These are phyloP conservation scores for Ustilago shanxiensis DNA, from an alignment of 1,284 basidiomycete genomes.

Conservation along the genomic window DNA sequence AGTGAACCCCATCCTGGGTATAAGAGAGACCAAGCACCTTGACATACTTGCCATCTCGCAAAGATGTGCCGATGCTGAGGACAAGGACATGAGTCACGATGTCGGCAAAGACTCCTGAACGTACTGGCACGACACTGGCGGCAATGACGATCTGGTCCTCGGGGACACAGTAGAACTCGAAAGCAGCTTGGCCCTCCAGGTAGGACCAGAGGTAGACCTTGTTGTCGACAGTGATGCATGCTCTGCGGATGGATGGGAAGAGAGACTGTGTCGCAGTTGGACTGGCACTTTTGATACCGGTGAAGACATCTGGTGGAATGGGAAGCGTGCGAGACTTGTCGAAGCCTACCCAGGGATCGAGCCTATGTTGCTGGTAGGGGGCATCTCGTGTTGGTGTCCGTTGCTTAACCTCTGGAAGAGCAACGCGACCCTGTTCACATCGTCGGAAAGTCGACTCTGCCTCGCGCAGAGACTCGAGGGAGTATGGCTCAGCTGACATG, in stretches of 20 bases:
- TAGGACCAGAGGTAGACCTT: conserved; percentile 98
- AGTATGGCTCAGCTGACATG: conserved; percentile 43
- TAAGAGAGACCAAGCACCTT: conserved; percentile 86
- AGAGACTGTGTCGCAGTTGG: conserved; percentile 75
- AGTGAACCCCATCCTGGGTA: conserved; percentile 57
- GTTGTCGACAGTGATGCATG: conserved; percentile 95
- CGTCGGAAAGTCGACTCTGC: conserved; percentile 43
- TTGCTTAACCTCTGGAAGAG: conserved; percentile 51
- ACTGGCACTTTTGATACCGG: conserved; percentile 59
- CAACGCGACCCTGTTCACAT: conserved; percentile 47
- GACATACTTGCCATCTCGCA: conserved; percentile 76
- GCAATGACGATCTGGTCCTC: conserved; percentile 85
- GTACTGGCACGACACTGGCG: conserved; percentile 69
- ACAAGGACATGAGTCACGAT: conserved; percentile 90
- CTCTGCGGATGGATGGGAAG: conserved; percentile 91
- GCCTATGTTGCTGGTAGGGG: conserved; percentile 59
- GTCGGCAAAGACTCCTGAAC: conserved; percentile 84
- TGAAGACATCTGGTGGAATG: conserved; percentile 60
- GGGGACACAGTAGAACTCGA: conserved; percentile 89
- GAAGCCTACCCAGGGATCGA: conserved; percentile 61
- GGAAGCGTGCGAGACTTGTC: conserved; percentile 59
- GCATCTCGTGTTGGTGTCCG: conserved; percentile 58
- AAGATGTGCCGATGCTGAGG: conserved; percentile 78
- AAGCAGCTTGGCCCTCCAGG: conserved; percentile 87
- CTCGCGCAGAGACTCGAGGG: conserved; percentile 43